These are phyloP conservation scores for Chlorella variabilis DNA, from an alignment of 163 green algal species.

Conservation along the genomic window DNA sequence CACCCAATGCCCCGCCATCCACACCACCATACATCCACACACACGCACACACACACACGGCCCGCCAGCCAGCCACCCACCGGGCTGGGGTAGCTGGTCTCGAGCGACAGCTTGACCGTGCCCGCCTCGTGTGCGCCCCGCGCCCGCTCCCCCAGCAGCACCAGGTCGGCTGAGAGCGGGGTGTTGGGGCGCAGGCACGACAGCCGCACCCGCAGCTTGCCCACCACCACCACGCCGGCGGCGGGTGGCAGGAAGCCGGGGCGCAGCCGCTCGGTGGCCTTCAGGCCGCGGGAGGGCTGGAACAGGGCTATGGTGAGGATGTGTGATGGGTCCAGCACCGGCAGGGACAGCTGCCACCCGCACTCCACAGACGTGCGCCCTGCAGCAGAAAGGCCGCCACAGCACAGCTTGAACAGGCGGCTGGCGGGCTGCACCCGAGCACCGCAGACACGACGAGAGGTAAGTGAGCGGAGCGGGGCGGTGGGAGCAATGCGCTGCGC, in stretches of 20 bases:
- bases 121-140: constrained; percentile 13
- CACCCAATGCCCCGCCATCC: too few species aligned
- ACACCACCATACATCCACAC: too few species aligned
- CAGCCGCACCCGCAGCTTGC: constrained; percentile 66
- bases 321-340: constrained; percentile 42
- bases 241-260: neutral
- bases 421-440: too few species aligned
- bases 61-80: too few species aligned
- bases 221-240: constrained; percentile 37
- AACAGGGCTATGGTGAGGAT: constrained; percentile 58
- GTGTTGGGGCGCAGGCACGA: constrained; percentile 56
- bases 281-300: constrained; percentile 18
- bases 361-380: neutral
- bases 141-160: constrained; percentile 40
- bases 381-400: neutral
- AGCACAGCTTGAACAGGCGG: too few species aligned
- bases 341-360: constrained; percentile 48
- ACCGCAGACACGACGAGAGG: too few species aligned
- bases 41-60: too few species aligned
- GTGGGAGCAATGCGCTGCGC: too few species aligned
- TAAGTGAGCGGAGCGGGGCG: too few species aligned
- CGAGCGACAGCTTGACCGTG: neutral
- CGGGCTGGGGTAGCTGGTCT: neutral
- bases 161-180: constrained; percentile 40
- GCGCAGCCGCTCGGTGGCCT: neutral